Evolutionary conservation across 2,329 filamentous ascomycete species (phyloP), one percentile per base, ranked within the genome.

Genomic region (Microdochium nivale): DNA sequence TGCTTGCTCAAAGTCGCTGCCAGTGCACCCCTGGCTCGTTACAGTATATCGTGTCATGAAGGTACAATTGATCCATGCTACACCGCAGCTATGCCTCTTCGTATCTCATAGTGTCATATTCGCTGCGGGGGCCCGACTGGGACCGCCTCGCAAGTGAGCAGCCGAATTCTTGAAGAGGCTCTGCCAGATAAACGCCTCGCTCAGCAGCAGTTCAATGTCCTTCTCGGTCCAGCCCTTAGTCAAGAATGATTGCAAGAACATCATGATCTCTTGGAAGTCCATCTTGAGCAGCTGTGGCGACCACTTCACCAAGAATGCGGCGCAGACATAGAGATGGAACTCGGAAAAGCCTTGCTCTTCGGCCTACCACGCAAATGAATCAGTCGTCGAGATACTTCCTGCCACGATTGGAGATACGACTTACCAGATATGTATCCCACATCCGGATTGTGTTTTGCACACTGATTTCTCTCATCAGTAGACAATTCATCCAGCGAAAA

Each of bases 401-500:
- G n/a, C n/a, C n/a, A n/a, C n/a, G n/a, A n/a, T n/a, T 27, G 24
- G 52, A 51, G 27, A 25, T 47, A 14, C 5, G 49, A 71, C 83
- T 66, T 75, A 96, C 92, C 73, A 99, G 81, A 72, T 99, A 99
- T 25, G 94, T 99, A 69, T 99, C 94, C 94, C 94, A 99, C 94
- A 99, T 99, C 60, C 94, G 80, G 57, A 99, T 95, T 0, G 90
- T 96, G 66, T 96, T 97, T 67, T 86, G 88, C 52, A 99, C 92
- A 65, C 88, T 96, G 58, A 99, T 88, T 71, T 99, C 94, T 56
- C 94, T 82, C 94, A 99, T 99, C 58, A 99, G 76, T 50, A 99
- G 80, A 68, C 94, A 99, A 64, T 99, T 99, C 94, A 99, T 99
- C 94, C 94, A 99, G 52, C 94, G 81, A 67, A 99, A 99, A 69